Evolutionary conservation across 1,284 basidiomycete genomes (phyloP).

Genomic region (Moesziomyces parantarcticus): DNA sequence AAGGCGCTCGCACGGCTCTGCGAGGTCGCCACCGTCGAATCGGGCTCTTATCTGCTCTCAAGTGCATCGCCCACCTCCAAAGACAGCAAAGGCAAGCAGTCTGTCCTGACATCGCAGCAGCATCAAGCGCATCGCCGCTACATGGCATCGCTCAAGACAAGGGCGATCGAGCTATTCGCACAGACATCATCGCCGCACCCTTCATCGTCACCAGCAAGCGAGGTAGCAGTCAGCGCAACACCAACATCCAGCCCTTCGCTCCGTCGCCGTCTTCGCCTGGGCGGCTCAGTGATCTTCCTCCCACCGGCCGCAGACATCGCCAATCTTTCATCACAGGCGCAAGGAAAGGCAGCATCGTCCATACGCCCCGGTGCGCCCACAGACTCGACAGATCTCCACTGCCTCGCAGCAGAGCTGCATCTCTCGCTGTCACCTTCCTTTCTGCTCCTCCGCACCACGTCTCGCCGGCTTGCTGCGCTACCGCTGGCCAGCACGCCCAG

Average conservation of each 20-base stretch:
- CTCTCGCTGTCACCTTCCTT: slow-evolving; percentile 5
- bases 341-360: slow-evolving; percentile 5
- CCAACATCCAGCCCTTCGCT: background rate
- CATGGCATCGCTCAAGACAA: slow-evolving; percentile 13
- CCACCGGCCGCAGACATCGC: slow-evolving; percentile 1
- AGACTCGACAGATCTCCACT: background rate
- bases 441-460: slow-evolving; percentile 8
- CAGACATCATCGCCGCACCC: background rate
- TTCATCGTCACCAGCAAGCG: background rate
- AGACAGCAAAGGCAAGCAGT: slow-evolving; percentile 20
- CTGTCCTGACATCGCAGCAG: slow-evolving; percentile 22
- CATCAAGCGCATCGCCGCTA: slow-evolving; percentile 24
- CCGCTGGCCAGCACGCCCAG: slow-evolving; percentile 13
- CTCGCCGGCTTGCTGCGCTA: slow-evolving; percentile 16
- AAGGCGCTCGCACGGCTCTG: slow-evolving; percentile 10
- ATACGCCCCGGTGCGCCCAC: background rate
- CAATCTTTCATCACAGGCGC: too few relatives aligned
- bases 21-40: background rate
- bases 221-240: background rate
- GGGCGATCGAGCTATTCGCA: slow-evolving; percentile 6
- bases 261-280: slow-evolving; percentile 11
- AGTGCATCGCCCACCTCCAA: slow-evolving; percentile 1
- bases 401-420: slow-evolving; percentile 8
- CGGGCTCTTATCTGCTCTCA: slow-evolving; percentile 17
- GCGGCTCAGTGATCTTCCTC: slow-evolving; percentile 20